phyloP scores from a whole-genome alignment of 306 rosid genomes.

The Psophocarpus tetragonolobus region DNA sequence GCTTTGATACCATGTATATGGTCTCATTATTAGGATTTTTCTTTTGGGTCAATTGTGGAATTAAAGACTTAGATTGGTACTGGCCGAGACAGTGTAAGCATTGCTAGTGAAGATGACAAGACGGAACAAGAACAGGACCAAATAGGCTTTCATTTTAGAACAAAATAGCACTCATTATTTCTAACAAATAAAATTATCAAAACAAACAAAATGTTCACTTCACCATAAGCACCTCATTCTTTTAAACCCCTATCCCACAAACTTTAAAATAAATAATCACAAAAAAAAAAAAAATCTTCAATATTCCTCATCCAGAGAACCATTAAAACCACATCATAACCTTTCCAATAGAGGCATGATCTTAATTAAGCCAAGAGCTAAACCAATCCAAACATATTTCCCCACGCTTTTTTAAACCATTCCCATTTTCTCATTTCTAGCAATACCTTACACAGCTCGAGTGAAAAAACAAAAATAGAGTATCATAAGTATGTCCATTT shows the following conservation, averaged over 20 bases:
- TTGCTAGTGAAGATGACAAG: slow-evolving; percentile 27
- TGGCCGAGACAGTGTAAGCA: neutral
- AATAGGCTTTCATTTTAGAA: slow-evolving; percentile 43
- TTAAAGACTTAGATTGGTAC: slow-evolving; percentile 11
- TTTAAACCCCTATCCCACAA: neutral
- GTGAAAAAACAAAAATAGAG: too few species aligned
- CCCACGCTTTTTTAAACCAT: too few species aligned
- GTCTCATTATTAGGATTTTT: slow-evolving; percentile 59
- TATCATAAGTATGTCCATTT: too few species aligned
- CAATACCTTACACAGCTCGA: too few species aligned
- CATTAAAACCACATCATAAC: neutral
- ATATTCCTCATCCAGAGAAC: neutral
- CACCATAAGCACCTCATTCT: neutral
- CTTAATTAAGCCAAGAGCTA: too few species aligned
- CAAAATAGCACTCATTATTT: neutral
- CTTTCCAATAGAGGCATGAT: too few species aligned
- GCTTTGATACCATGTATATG: slow-evolving; percentile 62
- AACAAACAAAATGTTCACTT: neutral
- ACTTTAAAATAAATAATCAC: neutral
- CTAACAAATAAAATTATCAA: neutral
- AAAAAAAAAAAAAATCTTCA: neutral
- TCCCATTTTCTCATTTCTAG: too few species aligned
- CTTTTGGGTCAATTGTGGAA: slow-evolving; percentile 23
- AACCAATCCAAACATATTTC: too few species aligned
- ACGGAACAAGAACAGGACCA: slow-evolving; percentile 30